Conservation (phyloP, 352 stramenopile species). For the Phytophthora pinifolia region DNA sequence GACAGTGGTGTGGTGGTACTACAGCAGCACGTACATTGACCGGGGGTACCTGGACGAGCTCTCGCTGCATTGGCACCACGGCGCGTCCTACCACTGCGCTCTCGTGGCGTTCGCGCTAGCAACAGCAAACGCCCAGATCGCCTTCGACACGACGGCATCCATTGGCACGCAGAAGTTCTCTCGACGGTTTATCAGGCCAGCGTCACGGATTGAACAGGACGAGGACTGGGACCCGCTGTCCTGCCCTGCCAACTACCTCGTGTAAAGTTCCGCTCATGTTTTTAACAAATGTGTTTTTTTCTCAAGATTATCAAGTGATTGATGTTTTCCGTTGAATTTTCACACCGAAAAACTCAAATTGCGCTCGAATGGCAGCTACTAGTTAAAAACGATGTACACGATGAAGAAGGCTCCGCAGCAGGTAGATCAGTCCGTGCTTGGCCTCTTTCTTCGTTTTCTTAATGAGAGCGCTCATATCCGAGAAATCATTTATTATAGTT, state of each 20-base stretch:
- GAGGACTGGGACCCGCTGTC: conserved; percentile 42
- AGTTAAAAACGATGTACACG: too few species aligned
- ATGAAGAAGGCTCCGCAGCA: not conserved
- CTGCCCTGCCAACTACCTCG: conserved; percentile 58
- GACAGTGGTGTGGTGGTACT: conserved; percentile 54
- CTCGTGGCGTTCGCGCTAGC: conserved; percentile 32
- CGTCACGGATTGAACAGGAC: conserved; percentile 12
- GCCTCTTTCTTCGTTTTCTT: too few species aligned
- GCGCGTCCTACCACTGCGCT: conserved; percentile 41
- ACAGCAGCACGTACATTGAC: conserved; percentile 54
- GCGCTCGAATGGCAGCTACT: too few species aligned
- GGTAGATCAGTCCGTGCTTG: too few species aligned
- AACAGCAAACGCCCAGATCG: conserved; percentile 28
- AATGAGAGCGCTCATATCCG: too few species aligned
- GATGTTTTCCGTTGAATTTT: not conserved
- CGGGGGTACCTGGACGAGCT: conserved; percentile 34
- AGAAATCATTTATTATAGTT: too few species aligned
- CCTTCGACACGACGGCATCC: conserved; percentile 17
- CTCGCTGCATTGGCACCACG: conserved; percentile 38
- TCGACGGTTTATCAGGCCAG: conserved; percentile 21
- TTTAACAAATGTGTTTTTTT: not conserved
- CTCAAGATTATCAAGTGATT: not conserved
- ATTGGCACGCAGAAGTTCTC: conserved; percentile 26
- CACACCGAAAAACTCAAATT: too few species aligned
- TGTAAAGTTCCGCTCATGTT: conserved; percentile 17